Conservation (phyloP, 495 filamentous ascomycete genomes). For the Daldinia childiae region DNA sequence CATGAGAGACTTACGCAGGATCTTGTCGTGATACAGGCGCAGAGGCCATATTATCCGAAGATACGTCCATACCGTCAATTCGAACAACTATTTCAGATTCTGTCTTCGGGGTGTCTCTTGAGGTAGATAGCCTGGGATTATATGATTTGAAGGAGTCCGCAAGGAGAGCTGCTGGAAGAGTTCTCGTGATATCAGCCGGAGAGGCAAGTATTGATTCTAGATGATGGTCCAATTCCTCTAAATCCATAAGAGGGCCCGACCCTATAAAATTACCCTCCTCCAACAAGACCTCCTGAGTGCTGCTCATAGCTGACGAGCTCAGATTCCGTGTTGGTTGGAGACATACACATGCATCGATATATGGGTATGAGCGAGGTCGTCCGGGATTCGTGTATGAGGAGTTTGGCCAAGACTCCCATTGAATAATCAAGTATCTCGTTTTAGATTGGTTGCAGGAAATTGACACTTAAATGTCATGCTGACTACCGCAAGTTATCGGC, state of each 20-base stretch:
- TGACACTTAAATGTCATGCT: slow-evolving; percentile 20
- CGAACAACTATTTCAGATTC: slow-evolving; percentile 47
- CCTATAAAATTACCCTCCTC: slow-evolving; percentile 42
- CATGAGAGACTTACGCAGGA: slow-evolving; percentile 45
- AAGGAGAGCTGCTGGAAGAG: slow-evolving; percentile 37
- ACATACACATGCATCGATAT: slow-evolving; percentile 45
- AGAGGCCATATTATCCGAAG: slow-evolving; percentile 25
- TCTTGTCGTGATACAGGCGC: slow-evolving; percentile 27
- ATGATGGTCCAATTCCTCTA: slow-evolving; percentile 40
- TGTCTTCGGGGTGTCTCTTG: slow-evolving; percentile 38
- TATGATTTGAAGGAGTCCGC: slow-evolving; percentile 33
- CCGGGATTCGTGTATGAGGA: slow-evolving; percentile 40
- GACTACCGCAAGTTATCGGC: slow-evolving; percentile 18
- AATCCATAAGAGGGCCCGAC: slow-evolving; percentile 30
- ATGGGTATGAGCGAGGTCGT: slow-evolving; percentile 41
- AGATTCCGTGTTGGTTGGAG: slow-evolving; percentile 33
- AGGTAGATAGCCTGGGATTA: slow-evolving; percentile 26
- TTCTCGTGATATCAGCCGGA: slow-evolving; percentile 35
- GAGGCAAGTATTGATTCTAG: slow-evolving; percentile 36
- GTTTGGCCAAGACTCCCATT: slow-evolving; percentile 45
- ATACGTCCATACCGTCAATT: slow-evolving; percentile 39
- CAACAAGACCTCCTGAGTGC: slow-evolving; percentile 37
- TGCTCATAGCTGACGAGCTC: slow-evolving; percentile 44
- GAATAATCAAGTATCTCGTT: slow-evolving; percentile 31
- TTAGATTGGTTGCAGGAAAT: slow-evolving; percentile 19